A percentile compares a stretch with the other conserved stretches of the same genome.
Evolutionary conservation across 2,329 filamentous ascomycete species (phyloP).

Genomic region (Clonostachys solani): DNA sequence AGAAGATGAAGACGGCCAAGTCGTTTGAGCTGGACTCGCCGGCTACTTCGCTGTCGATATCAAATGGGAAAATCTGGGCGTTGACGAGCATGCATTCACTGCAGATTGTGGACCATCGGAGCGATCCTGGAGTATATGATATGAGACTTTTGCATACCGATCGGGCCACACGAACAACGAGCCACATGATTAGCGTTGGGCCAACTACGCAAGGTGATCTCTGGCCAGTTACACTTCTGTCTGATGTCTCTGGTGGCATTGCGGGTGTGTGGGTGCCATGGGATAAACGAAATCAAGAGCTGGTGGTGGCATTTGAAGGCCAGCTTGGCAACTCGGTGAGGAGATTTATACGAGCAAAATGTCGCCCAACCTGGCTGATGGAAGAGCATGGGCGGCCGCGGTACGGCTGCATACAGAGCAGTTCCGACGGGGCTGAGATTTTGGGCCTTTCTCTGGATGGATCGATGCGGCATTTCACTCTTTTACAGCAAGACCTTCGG

Average conservation of each 20-base stretch:
- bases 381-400: slow-evolving; percentile 19
- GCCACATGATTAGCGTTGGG: slow-evolving; percentile 42
- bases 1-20: slow-evolving; percentile 43
- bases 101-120: slow-evolving; percentile 45
- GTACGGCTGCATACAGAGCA: slow-evolving; percentile 38
- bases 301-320: slow-evolving; percentile 49
- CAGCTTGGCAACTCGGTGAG: slow-evolving; percentile 52
- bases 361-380: slow-evolving; percentile 46
- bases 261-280: slow-evolving; percentile 46
- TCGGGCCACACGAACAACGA: slow-evolving; percentile 32
- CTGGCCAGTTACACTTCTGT: slow-evolving; percentile 40
- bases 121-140: slow-evolving; percentile 20
- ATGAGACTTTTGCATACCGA: slow-evolving; percentile 41
- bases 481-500: slow-evolving; percentile 61
- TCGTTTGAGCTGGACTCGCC: slow-evolving; percentile 46
- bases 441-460: slow-evolving; percentile 68
- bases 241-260: slow-evolving; percentile 40
- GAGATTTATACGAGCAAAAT: slow-evolving; percentile 47
- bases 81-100: slow-evolving; percentile 52
- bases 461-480: slow-evolving; percentile 62
- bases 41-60: slow-evolving; percentile 42
- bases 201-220: slow-evolving; percentile 14
- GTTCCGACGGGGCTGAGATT: slow-evolving; percentile 42
- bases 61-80: slow-evolving; percentile 42
- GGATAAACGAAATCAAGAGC: slow-evolving; percentile 29